A percentile compares a stretch with the other conserved stretches of the same genome.
Evolutionary conservation across 768 basidiomycete genomes (phyloP).

Genomic region (Lactifluus hygrophoroides): DNA sequence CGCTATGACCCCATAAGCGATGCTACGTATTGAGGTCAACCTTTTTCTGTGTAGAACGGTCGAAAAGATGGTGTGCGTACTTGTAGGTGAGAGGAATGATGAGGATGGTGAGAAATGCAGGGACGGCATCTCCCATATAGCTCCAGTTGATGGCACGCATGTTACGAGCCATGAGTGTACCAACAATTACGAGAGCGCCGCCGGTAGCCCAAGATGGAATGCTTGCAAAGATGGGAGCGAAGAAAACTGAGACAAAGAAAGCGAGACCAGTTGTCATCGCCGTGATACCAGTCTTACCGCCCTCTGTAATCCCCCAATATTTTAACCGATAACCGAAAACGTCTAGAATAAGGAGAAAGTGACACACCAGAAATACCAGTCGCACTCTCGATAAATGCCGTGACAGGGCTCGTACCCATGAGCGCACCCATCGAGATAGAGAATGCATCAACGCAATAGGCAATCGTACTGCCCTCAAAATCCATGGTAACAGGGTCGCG

Average conservation of each 20-base stretch:
- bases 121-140: constrained; percentile 80
- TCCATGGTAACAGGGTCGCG: constrained; percentile 79
- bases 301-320: constrained; percentile 41
- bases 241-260: constrained; percentile 83
- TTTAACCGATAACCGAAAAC: background rate
- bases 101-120: constrained; percentile 75
- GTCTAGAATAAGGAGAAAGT: too few species aligned
- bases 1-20: constrained; percentile 83
- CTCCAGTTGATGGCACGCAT: constrained; percentile 85
- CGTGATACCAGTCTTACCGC: constrained; percentile 80
- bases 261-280: constrained; percentile 62
- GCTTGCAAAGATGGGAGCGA: constrained; percentile 81
- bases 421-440: constrained; percentile 75
- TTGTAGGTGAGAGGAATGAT: constrained; percentile 75
- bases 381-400: constrained; percentile 75
- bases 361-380: constrained; percentile 61
- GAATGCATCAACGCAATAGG: constrained; percentile 79
- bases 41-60: background rate
- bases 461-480: constrained; percentile 75
- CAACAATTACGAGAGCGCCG: constrained; percentile 76
- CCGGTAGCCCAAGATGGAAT: constrained; percentile 86
- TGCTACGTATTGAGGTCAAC: constrained; percentile 36
- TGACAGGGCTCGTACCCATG: constrained; percentile 73
- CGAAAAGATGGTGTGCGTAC: constrained; percentile 31
- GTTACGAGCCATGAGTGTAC: constrained; percentile 81